phyloP scores from a whole-genome alignment of 176 grass and related monocot genomes.

The Poa pratensis region DNA sequence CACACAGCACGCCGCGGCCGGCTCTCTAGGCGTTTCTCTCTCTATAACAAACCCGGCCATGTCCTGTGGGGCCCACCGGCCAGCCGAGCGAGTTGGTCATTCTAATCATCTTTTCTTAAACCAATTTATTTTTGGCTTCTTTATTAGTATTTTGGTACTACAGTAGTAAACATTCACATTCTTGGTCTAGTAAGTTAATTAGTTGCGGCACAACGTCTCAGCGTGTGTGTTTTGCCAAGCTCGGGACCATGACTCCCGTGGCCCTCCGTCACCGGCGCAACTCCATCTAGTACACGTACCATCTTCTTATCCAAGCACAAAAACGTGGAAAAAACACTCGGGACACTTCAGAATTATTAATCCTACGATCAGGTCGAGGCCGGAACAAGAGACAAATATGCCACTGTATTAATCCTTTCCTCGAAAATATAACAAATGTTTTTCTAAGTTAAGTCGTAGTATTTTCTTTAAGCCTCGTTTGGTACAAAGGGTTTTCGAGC shows the following conservation, averaged over 20 bases:
- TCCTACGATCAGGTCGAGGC: too few relatives aligned
- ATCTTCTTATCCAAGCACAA: neutral
- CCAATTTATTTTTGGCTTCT: too few relatives aligned
- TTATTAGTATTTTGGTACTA: too few relatives aligned
- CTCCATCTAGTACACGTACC: neutral
- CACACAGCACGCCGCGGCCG: neutral
- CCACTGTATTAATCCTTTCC: too few relatives aligned
- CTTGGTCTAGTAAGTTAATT: neutral
- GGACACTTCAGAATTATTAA: neutral
- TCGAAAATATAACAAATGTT: too few relatives aligned
- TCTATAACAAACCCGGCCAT: slow-evolving; percentile 1
- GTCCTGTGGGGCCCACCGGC: neutral
- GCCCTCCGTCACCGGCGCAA: neutral
- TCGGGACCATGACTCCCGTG: neutral
- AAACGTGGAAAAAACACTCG: neutral
- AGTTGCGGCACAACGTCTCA: neutral
- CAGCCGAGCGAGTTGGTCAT: neutral
- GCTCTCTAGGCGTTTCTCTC: neutral
- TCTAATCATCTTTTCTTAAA: neutral
- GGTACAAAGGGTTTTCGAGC: too few relatives aligned
- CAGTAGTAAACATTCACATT: neutral
- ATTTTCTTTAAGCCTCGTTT: too few relatives aligned
- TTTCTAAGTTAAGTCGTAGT: too few relatives aligned
- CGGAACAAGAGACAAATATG: too few relatives aligned
- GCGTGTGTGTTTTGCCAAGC: neutral